These are phyloP conservation scores for Melaleuca alternifolia DNA, from an alignment of 345 rosid species.

Conservation along the genomic window DNA sequence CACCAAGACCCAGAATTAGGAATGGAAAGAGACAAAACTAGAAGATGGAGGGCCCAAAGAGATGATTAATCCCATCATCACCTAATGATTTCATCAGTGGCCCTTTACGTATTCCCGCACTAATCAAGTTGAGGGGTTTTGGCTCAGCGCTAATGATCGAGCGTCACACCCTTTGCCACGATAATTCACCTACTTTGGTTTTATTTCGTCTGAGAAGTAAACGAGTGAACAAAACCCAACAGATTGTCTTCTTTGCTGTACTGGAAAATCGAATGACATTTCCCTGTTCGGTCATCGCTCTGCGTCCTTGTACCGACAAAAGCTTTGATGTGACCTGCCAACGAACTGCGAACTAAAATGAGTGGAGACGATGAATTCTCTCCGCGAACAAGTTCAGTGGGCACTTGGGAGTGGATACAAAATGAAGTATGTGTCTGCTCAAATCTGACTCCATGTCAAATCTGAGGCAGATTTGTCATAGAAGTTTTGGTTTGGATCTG, in stretches of 20 bases:
- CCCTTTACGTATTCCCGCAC: neutral
- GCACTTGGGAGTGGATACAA: neutral
- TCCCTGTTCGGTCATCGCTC: neutral
- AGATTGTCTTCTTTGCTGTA: neutral
- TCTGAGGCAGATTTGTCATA: neutral
- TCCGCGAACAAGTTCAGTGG: neutral
- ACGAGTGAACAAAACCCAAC: neutral
- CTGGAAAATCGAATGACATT: neutral
- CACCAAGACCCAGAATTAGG: neutral
- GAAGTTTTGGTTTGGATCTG: neutral
- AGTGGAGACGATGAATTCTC: neutral
- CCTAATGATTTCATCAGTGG: neutral
- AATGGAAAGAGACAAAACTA: neutral
- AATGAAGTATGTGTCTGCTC: neutral
- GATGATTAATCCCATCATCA: neutral
- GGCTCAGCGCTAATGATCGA: neutral
- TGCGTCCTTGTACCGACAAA: neutral
- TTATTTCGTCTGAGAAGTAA: neutral
- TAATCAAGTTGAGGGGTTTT: neutral
- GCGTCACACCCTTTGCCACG: neutral
- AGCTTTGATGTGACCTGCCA: neutral
- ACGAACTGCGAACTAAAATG: neutral
- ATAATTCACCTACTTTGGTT: neutral
- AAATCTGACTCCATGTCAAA: neutral
- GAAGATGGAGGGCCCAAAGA: neutral